Conservation (phyloP, 495 filamentous ascomycete species). For the Aspergillus diversus region DNA sequence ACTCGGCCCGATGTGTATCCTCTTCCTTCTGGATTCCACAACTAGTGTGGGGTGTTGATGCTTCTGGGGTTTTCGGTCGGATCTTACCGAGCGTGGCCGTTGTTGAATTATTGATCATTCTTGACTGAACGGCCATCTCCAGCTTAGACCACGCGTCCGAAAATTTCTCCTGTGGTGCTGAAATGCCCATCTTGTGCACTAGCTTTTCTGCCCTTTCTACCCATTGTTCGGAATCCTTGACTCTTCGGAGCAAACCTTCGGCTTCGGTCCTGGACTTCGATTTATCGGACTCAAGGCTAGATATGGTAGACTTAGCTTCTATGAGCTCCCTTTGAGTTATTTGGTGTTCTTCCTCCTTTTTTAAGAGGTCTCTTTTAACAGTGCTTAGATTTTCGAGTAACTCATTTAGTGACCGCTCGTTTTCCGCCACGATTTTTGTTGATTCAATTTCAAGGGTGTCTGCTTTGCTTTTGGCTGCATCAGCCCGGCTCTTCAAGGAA, state of each 20-base stretch:
- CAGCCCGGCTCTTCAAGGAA: slow-evolving; percentile 26
- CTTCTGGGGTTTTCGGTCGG: neutral
- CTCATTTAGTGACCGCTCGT: slow-evolving; percentile 7
- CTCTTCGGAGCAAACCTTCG: slow-evolving; percentile 28
- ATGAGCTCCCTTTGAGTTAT: slow-evolving; percentile 20
- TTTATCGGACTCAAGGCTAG: slow-evolving; percentile 27
- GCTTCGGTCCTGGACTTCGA: slow-evolving; percentile 32
- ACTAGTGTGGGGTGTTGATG: neutral
- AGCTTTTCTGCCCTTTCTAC: slow-evolving; percentile 28
- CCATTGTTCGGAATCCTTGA: slow-evolving; percentile 34
- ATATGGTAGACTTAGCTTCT: slow-evolving; percentile 19
- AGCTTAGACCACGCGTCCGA: slow-evolving; percentile 26
- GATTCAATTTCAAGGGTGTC: slow-evolving; percentile 26
- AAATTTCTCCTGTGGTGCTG: slow-evolving; percentile 20
- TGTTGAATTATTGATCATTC: slow-evolving; percentile 1
- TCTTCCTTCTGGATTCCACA: neutral
- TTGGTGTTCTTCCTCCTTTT: slow-evolving; percentile 26
- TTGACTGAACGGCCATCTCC: slow-evolving; percentile 21
- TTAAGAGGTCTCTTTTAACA: slow-evolving; percentile 12
- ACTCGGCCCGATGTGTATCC: neutral
- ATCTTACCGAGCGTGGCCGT: too few relatives aligned
- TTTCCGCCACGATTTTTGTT: slow-evolving; percentile 11
- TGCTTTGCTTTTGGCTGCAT: slow-evolving; percentile 29
- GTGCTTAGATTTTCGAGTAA: slow-evolving; percentile 17
- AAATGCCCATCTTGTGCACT: slow-evolving; percentile 18